Evolutionary conservation across 1,284 basidiomycete genomes (phyloP).

Genomic region (Gymnopus androsaceus): DNA sequence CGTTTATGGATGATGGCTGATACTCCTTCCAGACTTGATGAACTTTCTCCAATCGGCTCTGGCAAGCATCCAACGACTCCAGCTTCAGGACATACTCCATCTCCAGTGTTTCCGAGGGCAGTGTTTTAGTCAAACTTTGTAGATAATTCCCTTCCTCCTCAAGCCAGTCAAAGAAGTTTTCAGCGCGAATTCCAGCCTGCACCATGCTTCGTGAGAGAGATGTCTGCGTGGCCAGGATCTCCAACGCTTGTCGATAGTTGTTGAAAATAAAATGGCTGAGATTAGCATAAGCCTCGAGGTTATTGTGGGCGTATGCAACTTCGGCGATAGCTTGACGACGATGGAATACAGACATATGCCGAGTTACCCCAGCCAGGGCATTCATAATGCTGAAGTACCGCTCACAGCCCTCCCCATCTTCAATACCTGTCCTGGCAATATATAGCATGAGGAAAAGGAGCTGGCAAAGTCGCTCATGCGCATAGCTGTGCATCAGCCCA

Average conservation of each 20-base stretch:
- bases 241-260: conserved; percentile 14
- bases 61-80: not conserved
- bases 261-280: conserved; percentile 9
- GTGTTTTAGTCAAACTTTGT: conserved; percentile 22
- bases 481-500: conserved; percentile 20
- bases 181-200: not conserved
- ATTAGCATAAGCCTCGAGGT: not conserved
- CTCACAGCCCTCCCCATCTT: conserved; percentile 25
- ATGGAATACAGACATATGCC: conserved; percentile 21
- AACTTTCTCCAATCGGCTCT: not conserved
- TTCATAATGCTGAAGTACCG: too few relatives aligned
- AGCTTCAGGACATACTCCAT: conserved; percentile 32
- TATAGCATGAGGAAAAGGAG: conserved; percentile 17
- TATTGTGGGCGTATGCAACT: conserved; percentile 8
- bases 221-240: conserved; percentile 3
- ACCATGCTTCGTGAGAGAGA: not conserved
- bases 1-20: too few relatives aligned
- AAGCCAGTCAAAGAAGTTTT: conserved; percentile 16
- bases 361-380: conserved; percentile 21
- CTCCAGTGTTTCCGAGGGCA: conserved; percentile 25
- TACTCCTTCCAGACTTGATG: not conserved
- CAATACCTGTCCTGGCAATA: conserved; percentile 19
- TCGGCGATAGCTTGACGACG: conserved; percentile 21
- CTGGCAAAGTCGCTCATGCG: conserved; percentile 22
- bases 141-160: conserved; percentile 25